These are phyloP conservation scores for Ogataea angusta DNA, from an alignment of 805 yeast species.

Conservation along the genomic window DNA sequence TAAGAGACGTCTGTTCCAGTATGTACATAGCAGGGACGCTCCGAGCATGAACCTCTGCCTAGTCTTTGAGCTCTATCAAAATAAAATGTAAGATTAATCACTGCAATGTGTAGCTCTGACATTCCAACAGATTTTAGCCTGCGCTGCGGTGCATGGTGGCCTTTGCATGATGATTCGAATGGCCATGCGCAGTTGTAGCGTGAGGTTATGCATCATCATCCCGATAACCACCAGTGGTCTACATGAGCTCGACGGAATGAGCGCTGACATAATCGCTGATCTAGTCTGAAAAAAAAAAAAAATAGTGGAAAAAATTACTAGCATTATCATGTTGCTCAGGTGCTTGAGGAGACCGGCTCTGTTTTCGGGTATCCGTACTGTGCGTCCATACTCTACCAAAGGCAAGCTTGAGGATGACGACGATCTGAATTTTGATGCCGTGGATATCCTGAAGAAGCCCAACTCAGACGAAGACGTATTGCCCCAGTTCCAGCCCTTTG, in stretches of 20 bases:
- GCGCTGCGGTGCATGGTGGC: no score
- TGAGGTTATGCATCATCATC: no score
- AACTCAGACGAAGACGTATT: neutral
- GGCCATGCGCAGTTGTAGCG: no score
- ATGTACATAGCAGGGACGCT: neutral
- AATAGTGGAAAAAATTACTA: neutral
- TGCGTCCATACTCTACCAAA: slow-evolving; percentile 4
- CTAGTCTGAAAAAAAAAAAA: neutral
- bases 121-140: no score
- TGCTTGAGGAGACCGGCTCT: neutral
- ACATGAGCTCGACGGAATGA: neutral
- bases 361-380: neutral
- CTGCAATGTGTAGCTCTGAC: neutral
- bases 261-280: slow-evolving; percentile 1
- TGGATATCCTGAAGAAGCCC: slow-evolving; percentile 1
- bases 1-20: neutral
- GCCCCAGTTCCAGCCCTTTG: slow-evolving; percentile 2
- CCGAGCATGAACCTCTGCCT: neutral
- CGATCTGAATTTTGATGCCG: slow-evolving; percentile 19
- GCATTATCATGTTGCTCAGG: neutral
- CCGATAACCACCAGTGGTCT: no score
- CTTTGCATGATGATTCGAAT: no score
- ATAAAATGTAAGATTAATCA: neutral
- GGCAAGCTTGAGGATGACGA: slow-evolving; percentile 25
- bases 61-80: no score